phyloP scores from a whole-genome alignment of 805 yeast genomes.

The Candida ulmi region DNA sequence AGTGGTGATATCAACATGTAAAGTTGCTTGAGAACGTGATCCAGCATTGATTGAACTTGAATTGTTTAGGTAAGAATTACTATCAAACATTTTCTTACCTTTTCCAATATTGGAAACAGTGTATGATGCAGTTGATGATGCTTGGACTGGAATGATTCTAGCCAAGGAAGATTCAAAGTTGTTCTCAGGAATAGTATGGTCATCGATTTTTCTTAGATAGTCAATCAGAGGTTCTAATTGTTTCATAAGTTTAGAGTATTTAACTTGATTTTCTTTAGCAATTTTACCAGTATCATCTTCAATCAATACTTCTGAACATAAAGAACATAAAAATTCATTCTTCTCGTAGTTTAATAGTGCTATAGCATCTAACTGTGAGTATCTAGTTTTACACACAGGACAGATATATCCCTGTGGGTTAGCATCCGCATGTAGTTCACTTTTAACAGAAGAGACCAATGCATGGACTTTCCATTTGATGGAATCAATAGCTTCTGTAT shows the following conservation, averaged over 20 bases:
- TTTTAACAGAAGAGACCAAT: slow-evolving; percentile 70
- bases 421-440: slow-evolving; percentile 76
- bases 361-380: slow-evolving; percentile 82
- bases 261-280: slow-evolving; percentile 74
- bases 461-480: slow-evolving; percentile 95
- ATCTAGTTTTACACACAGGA: slow-evolving; percentile 76
- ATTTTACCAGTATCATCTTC: slow-evolving; percentile 89
- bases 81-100: slow-evolving; percentile 37
- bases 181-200: slow-evolving; percentile 75
- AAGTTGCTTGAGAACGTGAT: slow-evolving; percentile 70
- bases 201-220: slow-evolving; percentile 77
- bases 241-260: slow-evolving; percentile 76
- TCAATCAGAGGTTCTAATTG: slow-evolving; percentile 86
- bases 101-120: slow-evolving; percentile 46
- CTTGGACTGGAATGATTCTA: slow-evolving; percentile 79
- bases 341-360: slow-evolving; percentile 74
- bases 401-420: slow-evolving; percentile 95
- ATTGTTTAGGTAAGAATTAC: slow-evolving; percentile 31
- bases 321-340: slow-evolving; percentile 76
- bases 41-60: slow-evolving; percentile 45
- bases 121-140: slow-evolving; percentile 63
- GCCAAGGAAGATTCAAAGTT: slow-evolving; percentile 82
- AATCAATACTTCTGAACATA: slow-evolving; percentile 68
- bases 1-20: slow-evolving; percentile 83
- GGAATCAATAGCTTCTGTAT: slow-evolving; percentile 90